phyloP scores from a whole-genome alignment of 352 stramenopile genomes.

The Globisporangium paroecandrum region DNA sequence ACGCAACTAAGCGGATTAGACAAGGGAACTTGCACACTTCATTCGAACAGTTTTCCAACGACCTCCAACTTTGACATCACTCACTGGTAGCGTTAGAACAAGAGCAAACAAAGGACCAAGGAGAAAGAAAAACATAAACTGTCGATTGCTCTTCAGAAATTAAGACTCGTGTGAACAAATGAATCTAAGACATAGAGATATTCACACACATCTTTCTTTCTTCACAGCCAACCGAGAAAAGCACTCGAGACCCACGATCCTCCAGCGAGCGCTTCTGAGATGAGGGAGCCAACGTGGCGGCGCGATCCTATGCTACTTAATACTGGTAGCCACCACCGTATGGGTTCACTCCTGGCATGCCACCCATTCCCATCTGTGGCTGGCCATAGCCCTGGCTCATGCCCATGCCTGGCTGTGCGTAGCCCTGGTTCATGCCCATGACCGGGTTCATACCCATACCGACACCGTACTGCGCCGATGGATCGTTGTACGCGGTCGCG shows the following conservation, averaged over 20 bases:
- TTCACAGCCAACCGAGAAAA: slow-evolving; percentile 5
- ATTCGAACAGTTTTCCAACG: neutral
- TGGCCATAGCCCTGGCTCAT: slow-evolving; percentile 52
- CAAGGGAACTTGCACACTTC: neutral
- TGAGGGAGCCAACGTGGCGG: neutral
- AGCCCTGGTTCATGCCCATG: slow-evolving; percentile 28
- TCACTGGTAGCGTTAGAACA: neutral
- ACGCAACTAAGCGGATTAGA: no score
- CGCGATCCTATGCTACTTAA: slow-evolving; percentile 17
- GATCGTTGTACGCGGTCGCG: slow-evolving; percentile 79
- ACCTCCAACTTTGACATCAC: neutral
- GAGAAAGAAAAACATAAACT: slow-evolving; percentile 11
- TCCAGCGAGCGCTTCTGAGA: slow-evolving; percentile 2
- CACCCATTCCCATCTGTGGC: slow-evolving; percentile 40
- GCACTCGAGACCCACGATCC: slow-evolving; percentile 4
- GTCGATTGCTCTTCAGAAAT: slow-evolving; percentile 15
- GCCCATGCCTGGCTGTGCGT: slow-evolving; percentile 27
- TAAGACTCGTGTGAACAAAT: slow-evolving; percentile 9
- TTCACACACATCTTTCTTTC: slow-evolving; percentile 7
- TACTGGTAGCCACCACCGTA: slow-evolving; percentile 52
- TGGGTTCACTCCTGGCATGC: slow-evolving; percentile 33
- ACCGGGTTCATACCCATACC: slow-evolving; percentile 43
- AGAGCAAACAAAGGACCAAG: neutral
- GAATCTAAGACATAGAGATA: slow-evolving; percentile 20
- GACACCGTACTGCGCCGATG: slow-evolving; percentile 41